Evolutionary conservation across 305 asterid genomes (phyloP), one percentile per base, ranked within the genome.

Genomic region (Fraxinus nigra): DNA sequence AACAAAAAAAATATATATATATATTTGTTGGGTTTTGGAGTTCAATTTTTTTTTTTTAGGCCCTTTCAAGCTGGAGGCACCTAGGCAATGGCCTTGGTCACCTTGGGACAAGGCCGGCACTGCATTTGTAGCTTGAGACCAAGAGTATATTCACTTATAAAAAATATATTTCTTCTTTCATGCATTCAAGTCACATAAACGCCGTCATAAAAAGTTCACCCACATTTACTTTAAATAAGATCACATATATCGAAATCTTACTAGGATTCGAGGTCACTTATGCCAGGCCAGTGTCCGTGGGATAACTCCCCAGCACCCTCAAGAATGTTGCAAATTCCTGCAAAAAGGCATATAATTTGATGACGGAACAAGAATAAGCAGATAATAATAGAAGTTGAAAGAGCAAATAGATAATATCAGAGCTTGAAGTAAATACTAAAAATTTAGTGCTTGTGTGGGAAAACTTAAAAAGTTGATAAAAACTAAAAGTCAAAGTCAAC

Each of bases 281-380:
- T 76, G 90, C 94, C 73, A 87, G 89, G 84, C 95, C 90, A 84
- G 86, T 86, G 88, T 97, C 97, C 0, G 97, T 94, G 70, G 98
- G 99, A 86, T 97, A 97, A 87, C 99, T 92, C 77, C 99, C 98
- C 79, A 97, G 92, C 82, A 97, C 99, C 90, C 98, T 89, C 90
- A 96, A 83, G 82, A 93, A 94, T 76, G 98, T 90, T 37, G 97
- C 97, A 56, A 97, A 94, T 85, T 94, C 99, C 99, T 97, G 94
- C 82, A 61, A 90, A 83, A 79, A 38, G 22, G 43, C 51, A 54
- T 59, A 28, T 7, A 14, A 10, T 67, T 65, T 22, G 73, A 65
- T 63, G 72, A 24, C 1, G 33, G 28, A 20, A 59, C 28, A 59
- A 59, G 13, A 18, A 59, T 18, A 18, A 59, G 20, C 30, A 0